Base-by-base conservation (phyloP, 805 yeast species). In the Sugiyamaella valdiviana region DNA sequence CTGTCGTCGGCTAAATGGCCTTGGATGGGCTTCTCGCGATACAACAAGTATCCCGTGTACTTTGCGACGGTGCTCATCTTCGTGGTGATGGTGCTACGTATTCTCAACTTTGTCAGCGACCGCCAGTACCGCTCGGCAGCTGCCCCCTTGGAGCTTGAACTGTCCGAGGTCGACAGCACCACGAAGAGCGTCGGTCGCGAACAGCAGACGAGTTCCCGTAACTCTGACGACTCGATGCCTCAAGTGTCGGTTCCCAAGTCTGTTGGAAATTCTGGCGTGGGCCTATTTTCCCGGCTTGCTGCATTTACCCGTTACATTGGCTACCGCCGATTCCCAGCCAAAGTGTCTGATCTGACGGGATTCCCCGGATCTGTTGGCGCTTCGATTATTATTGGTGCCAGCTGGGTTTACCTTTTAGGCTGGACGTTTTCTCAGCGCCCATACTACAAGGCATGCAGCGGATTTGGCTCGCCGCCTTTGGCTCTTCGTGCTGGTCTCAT, bases 391-490 rank as follows among this genome's bases (percentile, higher is more conserved):
- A 7, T 49, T 1, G 38, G 35, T 3, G 42, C 48, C 4, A 37
- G 44, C 3, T 46, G 47, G 10, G 17, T 55, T 16, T 50, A 35
- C 39, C 24, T 46, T 23, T 43, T 48, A 14, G 36, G 36, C 17
- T 42, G 42, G n/a, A 19, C 36, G 17, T 53, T 55, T 41, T 36
- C 44, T 26, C 59, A 57, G 9, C 52, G 44, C 14, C 39, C 39
- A 5, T 54, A 49, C 44, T 55, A 51, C 44, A 19, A 56, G 37
- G 46, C 55, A 5, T 55, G 59, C 45, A 19, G 36, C 17, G 45
- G 42, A 22, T 55, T 55, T 42, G 59, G 57, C 10, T 46, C 51
- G 2, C 59, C 59, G 1, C 59, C 59, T 4, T 14, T 55, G 44
- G 55, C 56, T n/a, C 45, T 46, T 3, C 48, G 57, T 22, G 52